Evolutionary conservation across 2,329 filamentous ascomycete species (phyloP).

Genomic region (Berkeleyomyces basicola): DNA sequence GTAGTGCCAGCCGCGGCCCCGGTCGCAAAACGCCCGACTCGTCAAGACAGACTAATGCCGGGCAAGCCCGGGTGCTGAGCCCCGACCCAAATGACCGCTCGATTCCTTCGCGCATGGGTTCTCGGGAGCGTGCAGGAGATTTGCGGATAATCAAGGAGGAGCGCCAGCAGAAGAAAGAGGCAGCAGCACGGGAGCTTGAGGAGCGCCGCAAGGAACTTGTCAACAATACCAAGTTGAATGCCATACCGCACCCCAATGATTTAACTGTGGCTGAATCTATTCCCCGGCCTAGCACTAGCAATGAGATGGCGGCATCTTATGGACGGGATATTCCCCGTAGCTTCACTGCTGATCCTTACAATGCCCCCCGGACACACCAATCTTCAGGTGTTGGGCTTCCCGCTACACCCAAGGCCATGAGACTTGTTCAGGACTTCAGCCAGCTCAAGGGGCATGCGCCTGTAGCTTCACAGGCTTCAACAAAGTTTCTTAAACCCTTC

Average conservation of each 20-base stretch:
- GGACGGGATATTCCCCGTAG: conserved; percentile 39
- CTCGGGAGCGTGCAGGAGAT: conserved; percentile 32
- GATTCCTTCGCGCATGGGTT: conserved; percentile 12
- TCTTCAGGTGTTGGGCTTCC: conserved; percentile 56
- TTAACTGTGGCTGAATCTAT: conserved; percentile 23
- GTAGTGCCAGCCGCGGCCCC: conserved; percentile 30
- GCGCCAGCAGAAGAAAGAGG: conserved; percentile 50
- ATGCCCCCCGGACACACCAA: conserved; percentile 32
- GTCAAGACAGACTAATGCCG: conserved; percentile 15
- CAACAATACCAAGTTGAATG: conserved; percentile 54
- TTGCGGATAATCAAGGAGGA: conserved; percentile 41
- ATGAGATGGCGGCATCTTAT: conserved; percentile 18
- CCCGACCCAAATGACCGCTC: not conserved
- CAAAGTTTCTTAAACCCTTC: not conserved
- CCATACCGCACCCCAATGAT: conserved; percentile 60
- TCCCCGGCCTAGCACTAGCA: conserved; percentile 17
- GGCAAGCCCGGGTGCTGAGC: not conserved
- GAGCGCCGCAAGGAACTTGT: conserved; percentile 73
- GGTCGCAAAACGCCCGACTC: conserved; percentile 18
- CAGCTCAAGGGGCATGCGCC: conserved; percentile 18
- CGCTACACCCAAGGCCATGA: conserved; percentile 82
- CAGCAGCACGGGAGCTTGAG: conserved; percentile 71
- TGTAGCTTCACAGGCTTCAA: not conserved
- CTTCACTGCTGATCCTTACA: conserved; percentile 46
- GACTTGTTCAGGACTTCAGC: conserved; percentile 48